Evolutionary conservation across 108 stramenopile genomes (phyloP), one percentile per base, ranked within the genome.

Genomic region (Cylindrotheca fusiformis): DNA sequence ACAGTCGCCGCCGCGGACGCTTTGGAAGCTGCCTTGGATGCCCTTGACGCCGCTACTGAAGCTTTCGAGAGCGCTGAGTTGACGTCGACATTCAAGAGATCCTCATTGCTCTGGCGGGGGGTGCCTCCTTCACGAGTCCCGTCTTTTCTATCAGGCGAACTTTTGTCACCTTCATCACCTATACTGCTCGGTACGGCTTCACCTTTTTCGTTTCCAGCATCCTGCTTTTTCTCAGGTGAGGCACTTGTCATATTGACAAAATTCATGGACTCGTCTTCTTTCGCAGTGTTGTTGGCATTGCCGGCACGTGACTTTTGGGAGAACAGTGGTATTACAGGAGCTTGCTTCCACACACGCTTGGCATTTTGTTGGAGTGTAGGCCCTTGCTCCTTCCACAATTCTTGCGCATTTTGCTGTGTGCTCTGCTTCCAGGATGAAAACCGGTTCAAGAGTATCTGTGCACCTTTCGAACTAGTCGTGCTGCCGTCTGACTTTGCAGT

Each of bases 361-460:
- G 61, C 71, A 46, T 69, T 74, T 20, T 55, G 55, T 31, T 66
- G 54, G 30, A 81, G 19, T 5, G 57, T 63, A 3, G 76, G 58
- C 22, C 10, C 54, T 21, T 51, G 59, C 23, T 70, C 60, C 6
- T 46, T 44, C 30, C 26, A 56, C 26, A 69, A 45, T 17, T 53
- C 33, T 52, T 51, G 41, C 4, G 64, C 57, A 49, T 74, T 79
- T 60, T 79, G 76, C 56, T 80, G 75, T 26, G 79, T 65, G 3
- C 24, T 71, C 28, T 68, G 36, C 29, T 66, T 62, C 70, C 69
- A 75, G 12, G 62, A 53, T 14, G 58, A 53, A 25, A 80, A 75
- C 14, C 79, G 79, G 63, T 71, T 80, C 69, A 80, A 58, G 5
- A 80, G 32, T 46, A 80, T 79, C 47, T 74, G 48, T 47, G 78